Conservation (phyloP, 306 rosid species). For the Oxytropis ochrocephala region DNA sequence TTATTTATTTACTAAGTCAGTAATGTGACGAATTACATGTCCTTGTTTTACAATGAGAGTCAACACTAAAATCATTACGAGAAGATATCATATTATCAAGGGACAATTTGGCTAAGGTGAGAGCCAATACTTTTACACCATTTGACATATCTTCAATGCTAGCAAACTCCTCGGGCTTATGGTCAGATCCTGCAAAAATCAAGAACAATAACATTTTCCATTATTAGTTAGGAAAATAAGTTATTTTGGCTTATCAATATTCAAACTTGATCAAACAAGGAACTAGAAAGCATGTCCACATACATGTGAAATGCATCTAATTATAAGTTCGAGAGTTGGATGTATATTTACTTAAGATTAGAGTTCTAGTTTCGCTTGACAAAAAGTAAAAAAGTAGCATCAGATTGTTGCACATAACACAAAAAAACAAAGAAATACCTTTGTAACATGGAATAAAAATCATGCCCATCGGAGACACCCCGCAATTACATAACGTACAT, state of each 20-base stretch:
- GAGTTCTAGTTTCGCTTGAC: too few relatives aligned
- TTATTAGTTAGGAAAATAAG: background rate
- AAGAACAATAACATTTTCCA: too few relatives aligned
- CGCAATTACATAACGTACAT: too few relatives aligned
- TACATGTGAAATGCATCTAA: background rate
- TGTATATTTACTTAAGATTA: background rate
- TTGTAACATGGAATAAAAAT: too few relatives aligned
- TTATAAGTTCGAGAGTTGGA: background rate
- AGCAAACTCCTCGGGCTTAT: conserved; percentile 91
- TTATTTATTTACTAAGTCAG: too few relatives aligned
- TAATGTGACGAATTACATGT: too few relatives aligned
- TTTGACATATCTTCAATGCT: conserved; percentile 61
- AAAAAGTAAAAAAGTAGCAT: too few relatives aligned
- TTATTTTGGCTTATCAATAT: background rate
- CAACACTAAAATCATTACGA: conserved; percentile 14
- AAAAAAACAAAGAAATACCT: too few relatives aligned
- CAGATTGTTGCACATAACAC: too few relatives aligned
- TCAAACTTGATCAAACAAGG: background rate
- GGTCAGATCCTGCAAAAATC: conserved; percentile 81
- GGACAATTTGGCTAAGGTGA: conserved; percentile 79
- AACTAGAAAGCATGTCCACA: background rate
- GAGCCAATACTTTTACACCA: conserved; percentile 79
- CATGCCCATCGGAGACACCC: too few relatives aligned
- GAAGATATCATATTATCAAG: conserved; percentile 34
- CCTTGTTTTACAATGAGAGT: too few relatives aligned